These are phyloP conservation scores for Drechslerella stenobrocha DNA, from an alignment of 2,329 filamentous ascomycete genomes.

Conservation along the genomic window DNA sequence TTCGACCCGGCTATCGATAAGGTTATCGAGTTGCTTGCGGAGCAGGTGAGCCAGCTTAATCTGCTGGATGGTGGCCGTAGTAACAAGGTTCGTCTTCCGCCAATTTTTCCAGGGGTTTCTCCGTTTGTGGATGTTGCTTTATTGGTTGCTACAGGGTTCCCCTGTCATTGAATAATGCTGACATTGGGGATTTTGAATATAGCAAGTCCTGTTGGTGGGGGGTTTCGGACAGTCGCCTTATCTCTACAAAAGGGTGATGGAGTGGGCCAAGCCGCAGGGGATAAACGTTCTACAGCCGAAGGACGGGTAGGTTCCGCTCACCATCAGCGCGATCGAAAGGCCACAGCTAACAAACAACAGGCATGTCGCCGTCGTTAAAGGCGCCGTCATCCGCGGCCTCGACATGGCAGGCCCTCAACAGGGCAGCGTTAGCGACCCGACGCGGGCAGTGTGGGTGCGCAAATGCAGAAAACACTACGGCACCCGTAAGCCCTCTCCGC, in stretches of 20 bases:
- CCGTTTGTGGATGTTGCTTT: too few species aligned
- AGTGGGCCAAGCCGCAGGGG: constrained; percentile 34
- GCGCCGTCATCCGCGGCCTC: constrained; percentile 49
- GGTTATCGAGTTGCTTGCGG: constrained; percentile 38
- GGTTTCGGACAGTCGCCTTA: constrained; percentile 44
- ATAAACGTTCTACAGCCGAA: constrained; percentile 38
- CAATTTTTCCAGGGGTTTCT: neutral
- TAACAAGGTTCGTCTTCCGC: constrained; percentile 15
- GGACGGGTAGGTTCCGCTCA: constrained; percentile 45
- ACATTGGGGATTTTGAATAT: neutral
- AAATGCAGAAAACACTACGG: constrained; percentile 50
- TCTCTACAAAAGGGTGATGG: constrained; percentile 29
- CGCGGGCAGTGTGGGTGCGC: constrained; percentile 45
- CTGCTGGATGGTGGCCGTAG: constrained; percentile 9
- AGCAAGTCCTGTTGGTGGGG: constrained; percentile 44
- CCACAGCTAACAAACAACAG: constrained; percentile 8
- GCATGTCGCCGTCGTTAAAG: constrained; percentile 42
- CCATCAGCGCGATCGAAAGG: too few species aligned
- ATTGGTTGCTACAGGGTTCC: too few species aligned
- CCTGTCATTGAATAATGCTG: too few species aligned
- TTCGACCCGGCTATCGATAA: constrained; percentile 37
- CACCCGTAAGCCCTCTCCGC: constrained; percentile 27
- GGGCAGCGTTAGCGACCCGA: constrained; percentile 11
- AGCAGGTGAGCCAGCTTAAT: constrained; percentile 35
- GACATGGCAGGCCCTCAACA: constrained; percentile 41